Percentiles rank a stretch among this genome's conserved stretches.
phyloP scores from a whole-genome alignment of 1,284 basidiomycete species.

The Heterobasidion irregulare region DNA sequence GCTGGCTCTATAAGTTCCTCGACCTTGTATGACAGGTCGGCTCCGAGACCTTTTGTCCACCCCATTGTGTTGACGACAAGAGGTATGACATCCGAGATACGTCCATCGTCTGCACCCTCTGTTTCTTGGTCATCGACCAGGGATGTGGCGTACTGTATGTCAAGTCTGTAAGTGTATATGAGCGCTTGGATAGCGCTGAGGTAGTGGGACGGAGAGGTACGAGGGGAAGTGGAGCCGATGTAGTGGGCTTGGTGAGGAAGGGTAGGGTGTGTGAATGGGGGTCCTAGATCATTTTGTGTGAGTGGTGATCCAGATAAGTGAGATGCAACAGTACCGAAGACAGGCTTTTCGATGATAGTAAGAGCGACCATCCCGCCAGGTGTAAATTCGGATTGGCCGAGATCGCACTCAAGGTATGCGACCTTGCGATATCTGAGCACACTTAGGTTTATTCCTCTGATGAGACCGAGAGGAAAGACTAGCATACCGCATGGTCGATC shows the following conservation, averaged over 20 bases:
- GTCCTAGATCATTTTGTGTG: slow-evolving; percentile 30
- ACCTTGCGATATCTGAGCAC: slow-evolving; percentile 56
- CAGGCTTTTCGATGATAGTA: slow-evolving; percentile 57
- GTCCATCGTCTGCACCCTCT: slow-evolving; percentile 21
- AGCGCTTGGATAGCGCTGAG: slow-evolving; percentile 63
- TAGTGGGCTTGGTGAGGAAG: slow-evolving; percentile 75
- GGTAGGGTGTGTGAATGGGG: slow-evolving; percentile 77
- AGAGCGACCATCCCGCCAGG: slow-evolving; percentile 82
- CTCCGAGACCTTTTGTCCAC: slow-evolving; percentile 92
- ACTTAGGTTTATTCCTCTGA: background rate
- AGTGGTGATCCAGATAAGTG: background rate
- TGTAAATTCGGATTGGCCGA: slow-evolving; percentile 93
- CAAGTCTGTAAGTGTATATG: slow-evolving; percentile 63
- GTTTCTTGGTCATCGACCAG: slow-evolving; percentile 16
- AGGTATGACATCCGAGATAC: slow-evolving; percentile 56
- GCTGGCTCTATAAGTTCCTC: slow-evolving; percentile 62
- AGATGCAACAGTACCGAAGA: slow-evolving; percentile 52
- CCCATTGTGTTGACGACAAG: slow-evolving; percentile 95
- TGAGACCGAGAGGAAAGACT: background rate
- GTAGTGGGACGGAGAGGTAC: slow-evolving; percentile 76
- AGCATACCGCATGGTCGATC: slow-evolving; percentile 44
- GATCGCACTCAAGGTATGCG: slow-evolving; percentile 87
- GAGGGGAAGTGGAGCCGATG: slow-evolving; percentile 75
- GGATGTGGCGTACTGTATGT: slow-evolving; percentile 46
- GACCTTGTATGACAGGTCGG: slow-evolving; percentile 68